Evolutionary conservation across 2,329 filamentous ascomycete genomes (phyloP), one percentile per base, ranked within the genome.

Genomic region (Ascochyta lentis): DNA sequence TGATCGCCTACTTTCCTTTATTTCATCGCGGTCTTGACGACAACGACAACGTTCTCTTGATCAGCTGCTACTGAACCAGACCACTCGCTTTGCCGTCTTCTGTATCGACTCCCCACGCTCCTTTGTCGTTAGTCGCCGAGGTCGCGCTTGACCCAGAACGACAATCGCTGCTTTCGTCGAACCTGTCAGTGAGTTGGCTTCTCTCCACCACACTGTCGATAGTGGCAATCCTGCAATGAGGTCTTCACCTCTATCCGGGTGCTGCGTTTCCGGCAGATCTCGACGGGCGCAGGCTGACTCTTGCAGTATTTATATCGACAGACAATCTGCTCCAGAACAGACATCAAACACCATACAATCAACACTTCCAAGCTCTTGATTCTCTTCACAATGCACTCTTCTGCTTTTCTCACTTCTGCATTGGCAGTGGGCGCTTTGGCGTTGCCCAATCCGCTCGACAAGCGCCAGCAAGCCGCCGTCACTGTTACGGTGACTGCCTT

Each of bases 381-480:
- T 37, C n/a, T 49, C 56, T 46, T 31, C 12, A 66, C 44, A 23
- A 75, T 75, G 71, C 69, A 64, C 50, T 66, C 65, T 24, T 60
- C 57, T 13, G 13, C 68, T 44, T 52, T 72, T 49, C 50, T 73
- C 44, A 54, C 65, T 45, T 66, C 64, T 10, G 64, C 60, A 16
- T 48, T 73, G 49, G 70, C 63, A 29, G 47, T 65, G n/a, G 62
- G 65, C 48, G 63, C 61, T 50, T 41, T 71, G 26, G 70, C 69
- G 24, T 54, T 54, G 12, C 69, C 70, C n/a, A 58, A 66, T 8
- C 26, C 53, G 35, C 38, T 64, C 29, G 58, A 60, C 22, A 66
- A 67, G 47, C 65, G 63, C 9, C 58, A 61, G 23, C 49, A 55
- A 27, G 58, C 65, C 6, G 38, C 68, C 22, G 63, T 64, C 15